Percentiles rank a stretch among this genome's conserved stretches.
Conservation (phyloP, 164 flowering plant genomes). For the Malania oleifera region DNA sequence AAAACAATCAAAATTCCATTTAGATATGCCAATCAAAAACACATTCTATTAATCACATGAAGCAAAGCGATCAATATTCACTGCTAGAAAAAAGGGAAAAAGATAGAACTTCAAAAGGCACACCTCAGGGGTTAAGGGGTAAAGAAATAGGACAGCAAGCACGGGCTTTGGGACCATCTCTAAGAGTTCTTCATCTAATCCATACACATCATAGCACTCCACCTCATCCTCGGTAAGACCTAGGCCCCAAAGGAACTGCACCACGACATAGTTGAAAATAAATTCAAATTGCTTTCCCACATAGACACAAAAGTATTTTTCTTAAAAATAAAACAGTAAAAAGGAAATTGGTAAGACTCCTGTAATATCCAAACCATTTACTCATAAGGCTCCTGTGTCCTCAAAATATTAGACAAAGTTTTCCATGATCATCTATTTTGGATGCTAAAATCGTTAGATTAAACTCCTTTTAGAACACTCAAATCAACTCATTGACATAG, state of each 20-base stretch:
- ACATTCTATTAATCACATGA: no score
- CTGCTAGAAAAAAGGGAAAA: neutral
- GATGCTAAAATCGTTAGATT: no score
- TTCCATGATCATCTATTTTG: no score
- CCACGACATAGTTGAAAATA: neutral
- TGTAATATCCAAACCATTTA: no score
- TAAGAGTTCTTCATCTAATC: constrained; percentile 87
- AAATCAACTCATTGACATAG: no score
- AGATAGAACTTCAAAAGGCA: neutral
- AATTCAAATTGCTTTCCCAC: no score
- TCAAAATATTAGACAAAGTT: no score
- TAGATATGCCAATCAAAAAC: neutral
- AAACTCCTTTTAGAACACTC: no score
- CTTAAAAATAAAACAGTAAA: no score
- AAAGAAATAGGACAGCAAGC: constrained; percentile 80
- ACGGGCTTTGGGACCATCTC: constrained; percentile 96
- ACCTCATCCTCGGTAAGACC: constrained; percentile 74
- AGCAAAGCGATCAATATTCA: neutral
- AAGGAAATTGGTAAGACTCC: no score
- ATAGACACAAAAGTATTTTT: no score
- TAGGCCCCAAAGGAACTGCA: constrained; percentile 92
- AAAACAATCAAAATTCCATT: constrained; percentile 13
- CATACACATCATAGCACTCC: constrained; percentile 89
- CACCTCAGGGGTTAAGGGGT: constrained; percentile 74
- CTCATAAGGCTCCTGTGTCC: no score